These are phyloP conservation scores for Bacidia rubella DNA, from an alignment of 495 filamentous ascomycete genomes.

Conservation along the genomic window DNA sequence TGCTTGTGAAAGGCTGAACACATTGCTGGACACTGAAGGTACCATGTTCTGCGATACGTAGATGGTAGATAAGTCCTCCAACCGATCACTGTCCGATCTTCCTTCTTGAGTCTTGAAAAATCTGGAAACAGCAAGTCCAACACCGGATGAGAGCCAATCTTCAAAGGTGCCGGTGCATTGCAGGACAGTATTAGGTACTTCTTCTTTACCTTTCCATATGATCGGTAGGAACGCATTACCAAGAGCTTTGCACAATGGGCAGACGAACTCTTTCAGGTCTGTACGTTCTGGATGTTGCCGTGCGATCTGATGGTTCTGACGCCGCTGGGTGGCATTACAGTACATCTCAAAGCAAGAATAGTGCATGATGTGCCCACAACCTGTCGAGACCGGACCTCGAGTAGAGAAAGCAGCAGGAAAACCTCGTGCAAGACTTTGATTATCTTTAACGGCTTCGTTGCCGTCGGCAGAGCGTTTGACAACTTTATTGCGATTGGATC, in stretches of 20 bases:
- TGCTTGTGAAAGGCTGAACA: constrained; percentile 33
- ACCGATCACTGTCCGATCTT: constrained; percentile 22
- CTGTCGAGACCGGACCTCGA: constrained; percentile 73
- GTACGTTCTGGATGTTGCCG: constrained; percentile 78
- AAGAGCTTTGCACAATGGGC: constrained; percentile 93
- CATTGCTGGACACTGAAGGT: constrained; percentile 42
- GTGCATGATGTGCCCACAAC: constrained; percentile 98
- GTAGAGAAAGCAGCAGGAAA: constrained; percentile 55
- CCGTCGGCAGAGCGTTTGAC: constrained; percentile 61
- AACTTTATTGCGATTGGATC: constrained; percentile 68
- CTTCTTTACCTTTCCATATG: constrained; percentile 86
- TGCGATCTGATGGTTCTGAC: constrained; percentile 84
- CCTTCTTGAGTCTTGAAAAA: constrained; percentile 28
- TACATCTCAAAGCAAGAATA: constrained; percentile 91
- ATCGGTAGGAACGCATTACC: constrained; percentile 94
- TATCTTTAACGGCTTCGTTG: constrained; percentile 52
- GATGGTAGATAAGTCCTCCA: constrained; percentile 47
- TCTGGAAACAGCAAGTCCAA: constrained; percentile 29
- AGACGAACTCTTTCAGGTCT: constrained; percentile 74
- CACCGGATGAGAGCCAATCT: constrained; percentile 40
- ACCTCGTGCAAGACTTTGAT: constrained; percentile 76
- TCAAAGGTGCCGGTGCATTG: constrained; percentile 45
- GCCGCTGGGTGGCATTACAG: constrained; percentile 61
- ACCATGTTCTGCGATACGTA: constrained; percentile 51
- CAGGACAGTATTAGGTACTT: constrained; percentile 57